phyloP scores from a whole-genome alignment of 1,284 basidiomycete species.

The Tremellales sp. region DNA sequence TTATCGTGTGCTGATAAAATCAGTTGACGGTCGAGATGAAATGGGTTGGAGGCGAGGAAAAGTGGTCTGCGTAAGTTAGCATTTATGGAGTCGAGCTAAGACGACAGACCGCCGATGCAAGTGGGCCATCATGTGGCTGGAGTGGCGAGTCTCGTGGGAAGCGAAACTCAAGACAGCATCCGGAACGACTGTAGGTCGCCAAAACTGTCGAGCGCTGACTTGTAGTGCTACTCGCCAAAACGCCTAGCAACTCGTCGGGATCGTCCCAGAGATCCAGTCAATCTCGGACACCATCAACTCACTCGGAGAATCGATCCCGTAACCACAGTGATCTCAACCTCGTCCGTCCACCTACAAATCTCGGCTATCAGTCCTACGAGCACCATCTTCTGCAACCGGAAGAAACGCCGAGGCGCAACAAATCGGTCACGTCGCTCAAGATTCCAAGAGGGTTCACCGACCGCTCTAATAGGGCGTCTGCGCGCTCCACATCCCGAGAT shows the following conservation, averaged over 20 bases:
- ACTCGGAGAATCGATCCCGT: slow-evolving; percentile 5
- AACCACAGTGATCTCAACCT: slow-evolving; percentile 11
- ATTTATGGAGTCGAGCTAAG: slow-evolving; percentile 7
- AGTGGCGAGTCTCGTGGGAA: slow-evolving; percentile 26
- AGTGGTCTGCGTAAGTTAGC: slow-evolving; percentile 35
- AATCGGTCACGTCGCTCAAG: too few relatives aligned
- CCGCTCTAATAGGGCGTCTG: too few relatives aligned
- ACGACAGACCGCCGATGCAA: slow-evolving; percentile 29
- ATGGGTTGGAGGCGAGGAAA: slow-evolving; percentile 38
- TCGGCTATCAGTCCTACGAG: slow-evolving; percentile 28
- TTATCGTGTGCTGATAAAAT: neutral
- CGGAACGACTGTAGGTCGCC: slow-evolving; percentile 25
- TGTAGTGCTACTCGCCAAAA: slow-evolving; percentile 24
- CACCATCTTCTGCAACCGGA: slow-evolving; percentile 27
- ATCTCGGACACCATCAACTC: slow-evolving; percentile 8
- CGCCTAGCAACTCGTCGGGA: slow-evolving; percentile 25
- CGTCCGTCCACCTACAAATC: slow-evolving; percentile 13
- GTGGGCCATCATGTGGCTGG: slow-evolving; percentile 40
- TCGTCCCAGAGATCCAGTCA: slow-evolving; percentile 13
- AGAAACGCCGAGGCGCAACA: too few relatives aligned
- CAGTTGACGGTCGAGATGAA: slow-evolving; percentile 43
- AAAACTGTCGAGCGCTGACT: neutral
- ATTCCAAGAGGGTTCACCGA: too few relatives aligned
- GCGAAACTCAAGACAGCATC: slow-evolving; percentile 14
- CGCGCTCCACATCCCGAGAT: too few relatives aligned